phyloP scores from a whole-genome alignment of 495 filamentous ascomycete genomes.

The Penicillium pulvis region DNA sequence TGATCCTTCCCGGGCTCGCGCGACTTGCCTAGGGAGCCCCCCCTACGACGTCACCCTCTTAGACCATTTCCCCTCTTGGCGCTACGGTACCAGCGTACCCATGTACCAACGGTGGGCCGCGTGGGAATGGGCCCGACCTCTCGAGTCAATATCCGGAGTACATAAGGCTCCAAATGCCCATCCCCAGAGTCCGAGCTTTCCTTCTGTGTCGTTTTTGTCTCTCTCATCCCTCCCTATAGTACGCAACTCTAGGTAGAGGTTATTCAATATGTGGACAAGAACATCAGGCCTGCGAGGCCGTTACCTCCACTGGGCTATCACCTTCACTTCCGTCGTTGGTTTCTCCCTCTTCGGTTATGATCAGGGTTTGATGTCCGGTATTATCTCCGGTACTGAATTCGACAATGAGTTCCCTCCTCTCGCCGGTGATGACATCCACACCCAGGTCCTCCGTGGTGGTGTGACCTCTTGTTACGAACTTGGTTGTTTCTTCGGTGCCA shows the following conservation, averaged over 20 bases:
- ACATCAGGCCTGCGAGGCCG: conserved; percentile 39
- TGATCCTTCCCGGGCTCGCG: conserved; percentile 10
- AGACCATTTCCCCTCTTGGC: not conserved
- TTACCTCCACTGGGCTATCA: conserved; percentile 39
- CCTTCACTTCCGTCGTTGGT: conserved; percentile 53
- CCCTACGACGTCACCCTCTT: conserved; percentile 6
- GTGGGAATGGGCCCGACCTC: conserved; percentile 1
- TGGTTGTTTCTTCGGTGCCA: conserved; percentile 73
- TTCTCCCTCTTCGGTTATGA: conserved; percentile 78
- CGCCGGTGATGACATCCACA: conserved; percentile 29
- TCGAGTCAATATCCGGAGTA: not conserved
- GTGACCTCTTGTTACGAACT: conserved; percentile 84
- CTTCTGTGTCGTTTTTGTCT: conserved; percentile 4
- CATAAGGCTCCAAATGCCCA: not conserved
- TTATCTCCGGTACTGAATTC: conserved; percentile 70
- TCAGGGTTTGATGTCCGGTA: conserved; percentile 74
- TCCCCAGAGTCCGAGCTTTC: conserved; percentile 7
- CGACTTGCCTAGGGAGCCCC: conserved; percentile 3
- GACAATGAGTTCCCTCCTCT: conserved; percentile 66
- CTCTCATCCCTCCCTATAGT: conserved; percentile 4
- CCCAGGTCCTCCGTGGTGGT: conserved; percentile 73
- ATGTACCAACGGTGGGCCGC: conserved; percentile 1
- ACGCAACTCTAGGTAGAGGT: not conserved
- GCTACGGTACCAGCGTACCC: conserved; percentile 5
- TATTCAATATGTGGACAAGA: conserved; percentile 43